These are phyloP conservation scores for Solanum bukasovii DNA, from an alignment of 257 asterid species.

Conservation along the genomic window DNA sequence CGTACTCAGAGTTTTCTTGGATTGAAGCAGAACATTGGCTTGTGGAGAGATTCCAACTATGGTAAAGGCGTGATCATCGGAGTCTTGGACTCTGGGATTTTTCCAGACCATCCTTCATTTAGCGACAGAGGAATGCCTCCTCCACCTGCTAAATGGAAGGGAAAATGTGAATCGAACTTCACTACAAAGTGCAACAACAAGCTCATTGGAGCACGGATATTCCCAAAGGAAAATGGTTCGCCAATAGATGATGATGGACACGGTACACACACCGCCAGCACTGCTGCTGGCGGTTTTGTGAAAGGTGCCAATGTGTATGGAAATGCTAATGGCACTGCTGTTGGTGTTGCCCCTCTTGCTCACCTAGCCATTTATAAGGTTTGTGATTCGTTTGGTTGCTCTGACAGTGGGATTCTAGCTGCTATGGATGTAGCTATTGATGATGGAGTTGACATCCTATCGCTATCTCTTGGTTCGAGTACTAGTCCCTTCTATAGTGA, in stretches of 20 bases:
- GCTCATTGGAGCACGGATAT: constrained; percentile 1
- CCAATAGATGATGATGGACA: constrained; percentile 18
- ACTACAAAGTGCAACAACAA: neutral
- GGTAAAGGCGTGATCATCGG: neutral
- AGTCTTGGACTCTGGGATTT: neutral
- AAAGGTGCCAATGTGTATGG: constrained; percentile 37
- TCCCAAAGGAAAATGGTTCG: neutral
- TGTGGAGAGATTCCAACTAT: neutral
- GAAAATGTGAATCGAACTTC: neutral
- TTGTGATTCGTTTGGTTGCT: constrained; percentile 15
- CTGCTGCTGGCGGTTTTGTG: constrained; percentile 49
- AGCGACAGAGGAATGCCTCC: neutral
- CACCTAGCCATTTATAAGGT: constrained; percentile 44
- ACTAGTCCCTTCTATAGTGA: neutral
- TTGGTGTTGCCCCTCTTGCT: constrained; percentile 49
- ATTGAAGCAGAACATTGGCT: neutral
- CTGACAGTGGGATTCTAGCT: constrained; percentile 29
- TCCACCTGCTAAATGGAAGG: neutral
- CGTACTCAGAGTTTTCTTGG: neutral
- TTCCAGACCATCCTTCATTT: neutral
- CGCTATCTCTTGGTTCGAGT: constrained; percentile 26
- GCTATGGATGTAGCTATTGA: constrained; percentile 41
- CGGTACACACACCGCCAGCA: constrained; percentile 45
- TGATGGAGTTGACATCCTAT: constrained; percentile 29
- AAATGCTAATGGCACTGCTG: constrained; percentile 37